Evolutionary conservation across 768 basidiomycete genomes (phyloP), one percentile per base, ranked within the genome.

Genomic region (Tephrocybe sp.): DNA sequence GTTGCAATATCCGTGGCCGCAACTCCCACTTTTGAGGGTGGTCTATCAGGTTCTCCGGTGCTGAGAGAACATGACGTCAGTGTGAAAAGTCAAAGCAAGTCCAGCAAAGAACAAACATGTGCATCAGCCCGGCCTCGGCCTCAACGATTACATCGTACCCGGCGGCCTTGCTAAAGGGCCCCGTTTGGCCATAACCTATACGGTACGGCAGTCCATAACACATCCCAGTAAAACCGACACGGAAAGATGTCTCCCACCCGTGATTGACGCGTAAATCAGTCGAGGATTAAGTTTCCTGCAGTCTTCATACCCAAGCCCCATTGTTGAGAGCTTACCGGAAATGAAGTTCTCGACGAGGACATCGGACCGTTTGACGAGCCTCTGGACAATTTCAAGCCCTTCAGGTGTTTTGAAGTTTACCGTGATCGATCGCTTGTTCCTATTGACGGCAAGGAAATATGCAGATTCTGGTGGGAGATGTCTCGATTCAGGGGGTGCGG

Each of bases 21-120:
- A 22, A 97, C 94, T 8, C 95, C 95, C n/a, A 96, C 94, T 68
- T 98, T 97, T 62, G 82, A 86, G 3, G 94, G 95, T 13, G 83
- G 80, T 9, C 92, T 84, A 59, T 87, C 85, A 8, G 86, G 77
- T 68, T 96, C 95, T 42, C 94, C 94, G 13, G 94, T 98, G 57
- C 89, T 92, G 55, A 21, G 43, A 21, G 11, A 42, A 22, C 44
- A 57, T 53, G n/a, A n/a, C 19, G 12, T 25, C 4, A 30, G 15
- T 18, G 9, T 37, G 12, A 9, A 19, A 54, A 52, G 46, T 36
- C 55, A 56, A 34, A 44, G 26, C 45, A 15, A 51, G 45, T n/a
- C 47, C 46, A 47, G 9, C 5, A 51, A 5, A 26, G 5, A 32
- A 49, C 38, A 73, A 84, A 91, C 87, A 94, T 94, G 66, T 94